Base-by-base conservation (phyloP, 1,284 basidiomycete genomes). In the Apiotrichum brassicae region DNA sequence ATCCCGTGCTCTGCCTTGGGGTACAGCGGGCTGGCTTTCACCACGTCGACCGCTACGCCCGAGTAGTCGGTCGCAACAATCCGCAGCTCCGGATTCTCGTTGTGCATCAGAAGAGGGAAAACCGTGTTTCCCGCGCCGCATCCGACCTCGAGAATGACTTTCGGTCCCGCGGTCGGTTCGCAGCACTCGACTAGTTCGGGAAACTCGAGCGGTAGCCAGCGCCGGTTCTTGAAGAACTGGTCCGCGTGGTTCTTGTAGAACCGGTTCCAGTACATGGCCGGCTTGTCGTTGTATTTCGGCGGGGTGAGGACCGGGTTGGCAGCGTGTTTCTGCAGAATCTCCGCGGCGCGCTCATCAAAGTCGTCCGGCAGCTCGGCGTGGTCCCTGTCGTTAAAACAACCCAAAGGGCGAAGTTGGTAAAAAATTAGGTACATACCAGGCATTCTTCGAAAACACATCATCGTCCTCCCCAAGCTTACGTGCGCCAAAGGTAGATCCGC, bases 41-140 rank as follows among this genome's bases (percentile, higher is more conserved):
- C 89, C n/a, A 98, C 79, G 49, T 89, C 82, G 18, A 98, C 81
- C 1, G 95, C 95, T 60, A 89, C 85, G 4, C 78, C 76, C 0
- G 92, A 87, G 68, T 95, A 99, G 73, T 99, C 95, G 59, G 87
- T 94, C 0, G 92, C 93, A 45, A 82, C 80, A 32, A 86, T 76
- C 13, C 67, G 68, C 19, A 98, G 79, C 0, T 81, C 68, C 0
- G 87, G 82, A 68, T 99, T 99, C 64, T 82, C 73, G 68, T 97
- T 97, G 35, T 81, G 76, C 39, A 81, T 77, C 13, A 97, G 76
- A 3, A 97, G 75, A 0, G 95, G 95, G 63, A 95, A 97, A 0
- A 93, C 82, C 2, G 93, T 87, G 66, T 95, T 97, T 23, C 95
- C 95, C 16, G 91, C 88, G 36, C 91, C 89, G 70, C 90, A 93